Base-by-base conservation (phyloP, 1,139 yeast species). In the Pneumocystis sp. region DNA sequence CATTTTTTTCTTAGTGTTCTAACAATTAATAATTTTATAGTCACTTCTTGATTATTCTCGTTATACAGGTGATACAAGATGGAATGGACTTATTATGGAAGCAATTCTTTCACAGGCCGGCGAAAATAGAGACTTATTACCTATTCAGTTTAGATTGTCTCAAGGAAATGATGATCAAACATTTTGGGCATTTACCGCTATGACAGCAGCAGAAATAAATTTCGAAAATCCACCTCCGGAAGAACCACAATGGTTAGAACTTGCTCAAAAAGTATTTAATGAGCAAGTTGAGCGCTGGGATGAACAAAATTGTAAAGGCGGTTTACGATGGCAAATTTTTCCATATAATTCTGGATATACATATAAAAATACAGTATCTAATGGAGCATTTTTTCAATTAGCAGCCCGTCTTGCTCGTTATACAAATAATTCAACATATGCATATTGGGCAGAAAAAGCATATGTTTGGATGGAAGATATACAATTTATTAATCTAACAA, bases 111-210 rank as follows among this genome's bases (percentile, higher is more conserved):
- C 79, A 72, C 96, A 89, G 75, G 79, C 79, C 12, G 96, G 96
- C 37, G 76, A 79, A 25, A 81, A 83, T 73, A 76, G 82, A 74
- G 83, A 87, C 75, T 89, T 83, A 75, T 82, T 88, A 74, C 96
- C 96, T 1, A 75, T 83, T 65, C 86, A 86, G 74, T 91, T 87
- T 74, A 79, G 88, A 15, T 80, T 85, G 25, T 82, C 89, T 8
- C 95, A 88, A 75, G 96, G 96, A 73, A 89, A 89, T 72, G 96
- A 89, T 78, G 96, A 89, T 79, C 95, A 89, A 76, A 95, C 89
- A 0, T 86, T 89, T 70, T 89, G 96, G 96, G 96, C 91, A 0
- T 77, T 89, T 65, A 84, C 93, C 0, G 93, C 81, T 3, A 85
- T 89, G 85, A 84, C 81, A 40, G 96, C 96, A 0, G 87, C 91